Base-by-base conservation (phyloP, 257 asterid genomes). In the Nicotiana sylvestris region DNA sequence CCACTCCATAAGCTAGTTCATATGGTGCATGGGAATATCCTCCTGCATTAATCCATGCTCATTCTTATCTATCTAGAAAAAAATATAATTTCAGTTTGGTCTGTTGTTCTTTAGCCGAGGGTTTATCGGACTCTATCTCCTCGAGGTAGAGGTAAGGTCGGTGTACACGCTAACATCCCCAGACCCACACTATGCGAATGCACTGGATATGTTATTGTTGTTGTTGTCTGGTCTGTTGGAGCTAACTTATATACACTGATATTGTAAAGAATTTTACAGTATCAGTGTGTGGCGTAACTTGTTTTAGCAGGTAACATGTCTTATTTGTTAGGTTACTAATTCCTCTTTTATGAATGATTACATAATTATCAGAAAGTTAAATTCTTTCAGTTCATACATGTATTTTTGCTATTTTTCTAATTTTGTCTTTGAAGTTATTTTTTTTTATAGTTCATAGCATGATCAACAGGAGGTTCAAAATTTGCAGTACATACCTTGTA, bases 1-100 rank as follows among this genome's bases (percentile, higher is more conserved):
- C 92, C 60, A 95, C 96, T 13, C 97, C 98, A 79, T 91, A 95
- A 30, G 78, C 27, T 30, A 93, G 84, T 1, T 88, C 89, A 90
- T 83, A 30, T 16, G 98, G 97, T 74, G 97, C 98, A 84, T 95
- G 97, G 76, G 98, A 93, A 81, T 95, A 95, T 12, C 98, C 98
- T 70, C 98, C 97, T 93, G 85, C 86, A 87, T 61, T 58, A 60
- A 61, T 66, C 18, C 55, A 82, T 46, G 35, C 12, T 49, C 11
- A 16, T 62, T 15, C 0, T 39, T 21, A 15, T 3, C 15, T 67
- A 13, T 49, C 37, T 80, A 57, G 21, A 3, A 27, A 61, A 64
- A 27, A 17, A 7, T 65, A 7, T 66, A 11, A 2, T 25, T 58
- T 29, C 51, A 57, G 32, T 33, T 6, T 13, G 21, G 70, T 43